Evolutionary conservation across 148 eudicot genomes (phyloP), one percentile per base, ranked within the genome.

Genomic region (Silene latifolia): DNA sequence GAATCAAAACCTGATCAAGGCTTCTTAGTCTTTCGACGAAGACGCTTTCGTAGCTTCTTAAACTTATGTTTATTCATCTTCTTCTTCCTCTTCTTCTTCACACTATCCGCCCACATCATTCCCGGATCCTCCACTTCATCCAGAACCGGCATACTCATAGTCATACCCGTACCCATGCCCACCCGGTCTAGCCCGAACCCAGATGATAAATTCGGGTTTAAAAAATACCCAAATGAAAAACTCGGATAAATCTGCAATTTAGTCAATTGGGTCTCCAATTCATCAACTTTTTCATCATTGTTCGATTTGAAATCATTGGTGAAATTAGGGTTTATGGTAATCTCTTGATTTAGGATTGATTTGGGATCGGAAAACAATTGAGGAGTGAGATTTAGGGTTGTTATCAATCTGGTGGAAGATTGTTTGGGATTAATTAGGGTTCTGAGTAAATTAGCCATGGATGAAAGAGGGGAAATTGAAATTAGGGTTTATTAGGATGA

Each of bases 41-140:
- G 86, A 12, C 81, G 78, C 70, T 85, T 87, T 39, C 81, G 80
- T 0, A 79, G 85, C 82, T 87, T 87, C 83, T 81, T 87, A 64
- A 76, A 77, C 83, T 85, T 87, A 73, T 87, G 90, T 77, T 85
- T 87, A 48, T 87, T 87, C 86, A 85, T 87, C 90, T 87, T 85
- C 80, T 71, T 85, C 90, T 85, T 87, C 78, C 86, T 79, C 82
- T 87, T 87, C 86, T 81, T 85, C 86, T 87, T 87, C 80, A 87
- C 90, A 79, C 90, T 87, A 77, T 87, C 90, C 66, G 90, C 90
- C 86, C 86, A 81, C 63, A 87, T 77, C 78, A 72, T 80, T 17
- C 76, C 80, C 24, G 80, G 21, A 69, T 70, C 69, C 60, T 81
- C 85, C 71, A 19, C 12, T 61, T 53, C 81, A 59, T 24, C 79